Percentiles rank a stretch among this genome's conserved stretches.
Conservation (phyloP, 2,329 filamentous ascomycete genomes). For the Paracoccidioides brasiliensis region DNA sequence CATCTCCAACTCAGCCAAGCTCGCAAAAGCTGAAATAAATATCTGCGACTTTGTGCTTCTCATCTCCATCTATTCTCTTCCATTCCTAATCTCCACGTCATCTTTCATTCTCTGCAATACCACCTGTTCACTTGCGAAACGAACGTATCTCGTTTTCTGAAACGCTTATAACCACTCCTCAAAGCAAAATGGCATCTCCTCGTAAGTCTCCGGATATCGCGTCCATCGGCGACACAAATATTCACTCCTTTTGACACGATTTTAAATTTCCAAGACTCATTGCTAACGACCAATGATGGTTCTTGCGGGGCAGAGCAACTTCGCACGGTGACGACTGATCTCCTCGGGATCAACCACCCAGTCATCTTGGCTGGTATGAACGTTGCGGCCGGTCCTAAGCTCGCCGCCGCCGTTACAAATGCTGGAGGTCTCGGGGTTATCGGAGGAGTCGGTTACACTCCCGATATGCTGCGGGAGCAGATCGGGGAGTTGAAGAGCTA, state of each 20-base stretch:
- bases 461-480: conserved; percentile 92
- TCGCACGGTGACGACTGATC: conserved; percentile 83
- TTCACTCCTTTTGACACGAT: too few relatives aligned
- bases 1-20: neutral
- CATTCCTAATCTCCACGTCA: neutral
- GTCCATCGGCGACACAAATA: neutral
- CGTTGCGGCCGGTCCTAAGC: conserved; percentile 89
- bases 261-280: conserved; percentile 9
- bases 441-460: conserved; percentile 81
- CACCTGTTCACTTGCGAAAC: neutral
- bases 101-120: neutral
- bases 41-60: neutral
- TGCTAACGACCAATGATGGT: conserved; percentile 5
- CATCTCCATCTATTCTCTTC: neutral
- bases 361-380: conserved; percentile 97
- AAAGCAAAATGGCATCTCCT: conserved; percentile 56
- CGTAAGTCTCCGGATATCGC: conserved; percentile 43
- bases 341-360: conserved; percentile 95
- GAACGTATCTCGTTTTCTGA: neutral
- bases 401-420: conserved; percentile 93
- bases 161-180: neutral
- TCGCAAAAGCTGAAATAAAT: neutral
- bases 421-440: conserved; percentile 94
- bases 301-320: conserved; percentile 53
- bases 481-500: conserved; percentile 86